Evolutionary conservation across 495 filamentous ascomycete genomes (phyloP).

Genomic region (Immersiella caudata): DNA sequence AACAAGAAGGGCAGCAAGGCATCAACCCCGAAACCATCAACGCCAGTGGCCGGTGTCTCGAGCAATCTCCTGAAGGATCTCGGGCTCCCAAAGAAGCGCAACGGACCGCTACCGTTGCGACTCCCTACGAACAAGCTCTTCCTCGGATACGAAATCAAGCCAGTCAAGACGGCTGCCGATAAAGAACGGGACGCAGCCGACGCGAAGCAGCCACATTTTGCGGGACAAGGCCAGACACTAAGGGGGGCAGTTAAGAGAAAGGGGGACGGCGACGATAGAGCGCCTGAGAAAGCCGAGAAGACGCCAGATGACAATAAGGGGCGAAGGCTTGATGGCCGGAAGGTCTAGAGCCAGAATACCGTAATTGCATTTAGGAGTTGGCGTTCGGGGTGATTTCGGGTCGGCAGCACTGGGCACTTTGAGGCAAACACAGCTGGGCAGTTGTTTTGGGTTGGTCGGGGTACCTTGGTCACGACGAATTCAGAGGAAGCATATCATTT

Average conservation of each 20-base stretch:
- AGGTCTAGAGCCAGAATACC: constrained; percentile 17
- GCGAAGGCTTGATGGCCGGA: constrained; percentile 44
- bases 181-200: constrained; percentile 64
- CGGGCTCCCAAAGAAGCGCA: constrained; percentile 51
- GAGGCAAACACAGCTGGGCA: not conserved
- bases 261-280: constrained; percentile 45
- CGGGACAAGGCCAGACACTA: constrained; percentile 87
- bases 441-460: not conserved
- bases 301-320: constrained; percentile 39
- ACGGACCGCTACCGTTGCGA: constrained; percentile 84
- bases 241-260: constrained; percentile 64
- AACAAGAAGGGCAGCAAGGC: constrained; percentile 79
- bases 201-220: constrained; percentile 72
- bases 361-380: not conserved
- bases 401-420: constrained; percentile 1
- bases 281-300: constrained; percentile 31
- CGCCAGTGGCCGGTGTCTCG: constrained; percentile 71
- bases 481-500: not conserved
- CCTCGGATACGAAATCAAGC: constrained; percentile 91
- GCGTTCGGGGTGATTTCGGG: constrained; percentile 12
- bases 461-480: not conserved
- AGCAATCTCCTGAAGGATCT: constrained; percentile 56
- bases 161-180: constrained; percentile 78
- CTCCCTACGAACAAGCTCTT: constrained; percentile 89
- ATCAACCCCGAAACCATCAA: constrained; percentile 78